Evolutionary conservation across 345 rosid genomes (phyloP).

Genomic region (Eucalyptus polyanthemos): DNA sequence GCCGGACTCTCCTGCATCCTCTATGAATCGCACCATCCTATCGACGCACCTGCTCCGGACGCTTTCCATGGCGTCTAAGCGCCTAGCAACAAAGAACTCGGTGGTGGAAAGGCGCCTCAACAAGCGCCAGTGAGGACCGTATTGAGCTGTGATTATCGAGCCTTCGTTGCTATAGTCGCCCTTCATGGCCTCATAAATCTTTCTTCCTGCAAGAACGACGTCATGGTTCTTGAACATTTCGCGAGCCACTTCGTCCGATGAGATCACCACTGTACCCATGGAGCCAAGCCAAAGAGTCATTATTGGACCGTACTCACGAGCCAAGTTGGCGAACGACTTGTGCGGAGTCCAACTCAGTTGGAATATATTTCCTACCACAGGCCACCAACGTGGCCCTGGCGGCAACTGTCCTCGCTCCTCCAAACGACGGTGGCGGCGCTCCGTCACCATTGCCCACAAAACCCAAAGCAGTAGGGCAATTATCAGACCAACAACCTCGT

Average conservation of each 20-base stretch:
- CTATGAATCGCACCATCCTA: slow-evolving; percentile 32
- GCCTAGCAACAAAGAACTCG: slow-evolving; percentile 51
- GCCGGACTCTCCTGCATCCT: slow-evolving; percentile 26
- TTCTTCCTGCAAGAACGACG: slow-evolving; percentile 57
- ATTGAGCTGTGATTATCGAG: slow-evolving; percentile 63
- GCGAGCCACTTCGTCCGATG: slow-evolving; percentile 50
- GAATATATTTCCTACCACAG: slow-evolving; percentile 56
- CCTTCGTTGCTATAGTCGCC: slow-evolving; percentile 39
- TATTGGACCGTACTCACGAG: slow-evolving; percentile 47
- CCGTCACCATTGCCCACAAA: slow-evolving; percentile 17
- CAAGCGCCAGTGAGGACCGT: slow-evolving; percentile 75
- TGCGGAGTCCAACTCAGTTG: slow-evolving; percentile 51
- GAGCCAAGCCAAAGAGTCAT: slow-evolving; percentile 73
- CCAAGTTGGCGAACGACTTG: slow-evolving; percentile 30
- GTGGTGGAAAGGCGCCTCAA: slow-evolving; percentile 47
- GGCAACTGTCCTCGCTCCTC: slow-evolving; percentile 25
- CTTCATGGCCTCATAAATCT: slow-evolving; percentile 76
- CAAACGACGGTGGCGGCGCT: slow-evolving; percentile 14
- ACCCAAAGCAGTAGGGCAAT: slow-evolving; percentile 24
- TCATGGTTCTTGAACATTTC: slow-evolving; percentile 77
- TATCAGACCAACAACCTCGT: slow-evolving; percentile 7
- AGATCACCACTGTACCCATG: slow-evolving; percentile 61
- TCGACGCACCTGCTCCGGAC: slow-evolving; percentile 42
- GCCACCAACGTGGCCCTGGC: slow-evolving; percentile 63
- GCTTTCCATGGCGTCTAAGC: slow-evolving; percentile 39